phyloP scores from a whole-genome alignment of 2,329 filamentous ascomycete species.

The Bipolaris cookei region DNA sequence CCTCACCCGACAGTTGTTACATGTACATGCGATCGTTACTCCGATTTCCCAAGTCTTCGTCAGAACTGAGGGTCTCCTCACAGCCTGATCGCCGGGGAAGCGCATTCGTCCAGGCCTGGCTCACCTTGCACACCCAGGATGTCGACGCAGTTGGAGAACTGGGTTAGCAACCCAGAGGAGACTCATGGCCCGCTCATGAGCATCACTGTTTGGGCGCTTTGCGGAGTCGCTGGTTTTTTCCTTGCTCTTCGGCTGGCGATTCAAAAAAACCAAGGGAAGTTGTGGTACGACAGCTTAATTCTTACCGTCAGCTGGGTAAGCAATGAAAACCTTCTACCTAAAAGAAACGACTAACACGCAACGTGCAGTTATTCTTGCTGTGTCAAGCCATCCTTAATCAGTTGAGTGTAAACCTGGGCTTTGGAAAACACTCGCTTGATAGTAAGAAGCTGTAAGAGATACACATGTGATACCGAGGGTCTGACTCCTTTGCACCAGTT shows the following conservation, averaged over 20 bases:
- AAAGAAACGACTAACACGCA: not conserved
- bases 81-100: not conserved
- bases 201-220: not conserved
- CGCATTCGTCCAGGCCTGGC: not conserved
- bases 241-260: slow-evolving; percentile 2
- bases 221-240: slow-evolving; percentile 4
- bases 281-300: slow-evolving; percentile 7
- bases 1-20: not conserved
- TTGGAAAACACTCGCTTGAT: slow-evolving; percentile 11
- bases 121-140: not conserved
- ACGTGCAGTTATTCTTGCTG: slow-evolving; percentile 1
- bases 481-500: not conserved
- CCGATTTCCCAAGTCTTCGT: not conserved
- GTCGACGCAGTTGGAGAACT: slow-evolving; percentile 8
- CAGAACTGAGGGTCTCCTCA: not conserved
- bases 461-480: not conserved
- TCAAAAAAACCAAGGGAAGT: slow-evolving; percentile 2
- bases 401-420: slow-evolving; percentile 5
- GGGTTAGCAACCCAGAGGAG: slow-evolving; percentile 6
- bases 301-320: slow-evolving; percentile 12
- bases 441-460: not conserved
- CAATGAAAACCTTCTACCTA: not conserved
- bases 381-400: not conserved
- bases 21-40: not conserved
- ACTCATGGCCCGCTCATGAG: slow-evolving; percentile 7